Evolutionary conservation across 2,329 filamentous ascomycete genomes (phyloP), one percentile per base, ranked within the genome.

Genomic region (Pseudogymnoascus sp.): DNA sequence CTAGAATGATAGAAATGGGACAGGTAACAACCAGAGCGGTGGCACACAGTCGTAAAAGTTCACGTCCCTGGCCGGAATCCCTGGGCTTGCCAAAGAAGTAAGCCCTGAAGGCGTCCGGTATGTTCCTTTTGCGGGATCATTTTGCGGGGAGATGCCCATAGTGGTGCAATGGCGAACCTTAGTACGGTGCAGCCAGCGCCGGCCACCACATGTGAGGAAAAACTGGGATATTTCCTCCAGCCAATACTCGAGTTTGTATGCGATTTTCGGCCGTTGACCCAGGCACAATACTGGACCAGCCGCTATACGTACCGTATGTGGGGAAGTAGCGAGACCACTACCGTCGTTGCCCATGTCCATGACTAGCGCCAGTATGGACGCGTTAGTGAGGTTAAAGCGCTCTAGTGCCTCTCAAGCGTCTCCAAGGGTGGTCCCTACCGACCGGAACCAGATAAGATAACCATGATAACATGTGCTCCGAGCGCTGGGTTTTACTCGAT

Each of bases 401-500:
- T 5, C 26, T 28, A 28, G 26, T 3, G 24, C 6, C 14, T 7
- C 14, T 10, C 26, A 53, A 31, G 24, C 46, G 46, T 28, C 14
- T 53, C 14, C 46, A 10, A 3, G 46, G 22, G 41, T 31, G 7
- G 46, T 53, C 16, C 28, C 28, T 12, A 7, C 28, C 28, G 22
- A 33, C 50, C 50, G 10, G 10, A 56, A 33, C 28, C 16, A 56
- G 50, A 56, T 33, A 56, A 33, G 50, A 56, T 56, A 56, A 56
- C 4, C 50, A 12, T 26, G 50, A 56, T 56, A 56, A 35, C 50
- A 56, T 56, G 50, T 56, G 50, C 50, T 33, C 50, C 50, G 16
- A 56, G 11, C n/a, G 50, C 14, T 56, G n/a, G n/a, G 38, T 41
- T 16, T 50, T 56, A 56, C 50, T 56, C 50, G 50, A 56, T 56